Percentiles rank a stretch among this genome's conserved stretches.
These are phyloP conservation scores for Neocatenulostroma microsporum DNA, from an alignment of 2,329 filamentous ascomycete genomes.

Conservation along the genomic window DNA sequence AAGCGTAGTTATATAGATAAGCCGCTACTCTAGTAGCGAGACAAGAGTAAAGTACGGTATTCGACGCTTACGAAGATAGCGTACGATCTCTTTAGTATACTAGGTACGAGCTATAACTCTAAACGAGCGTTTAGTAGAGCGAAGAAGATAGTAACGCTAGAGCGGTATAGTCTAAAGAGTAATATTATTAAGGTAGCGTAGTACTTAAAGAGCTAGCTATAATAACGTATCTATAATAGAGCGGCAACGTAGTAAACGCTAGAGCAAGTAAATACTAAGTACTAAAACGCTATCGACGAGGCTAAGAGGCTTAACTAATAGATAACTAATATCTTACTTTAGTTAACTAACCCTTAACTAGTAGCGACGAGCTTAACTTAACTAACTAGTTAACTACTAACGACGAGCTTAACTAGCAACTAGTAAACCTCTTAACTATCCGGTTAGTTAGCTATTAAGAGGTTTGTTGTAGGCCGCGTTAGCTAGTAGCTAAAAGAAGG, in stretches of 20 bases:
- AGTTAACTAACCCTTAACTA: too few relatives aligned
- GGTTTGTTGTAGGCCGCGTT: neutral
- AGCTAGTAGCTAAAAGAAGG: conserved; percentile 6
- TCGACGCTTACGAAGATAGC: conserved; percentile 6
- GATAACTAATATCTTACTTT: too few relatives aligned
- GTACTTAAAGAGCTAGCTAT: conserved; percentile 4
- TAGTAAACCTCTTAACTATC: too few relatives aligned
- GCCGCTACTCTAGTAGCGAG: conserved; percentile 1
- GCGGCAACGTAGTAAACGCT: neutral
- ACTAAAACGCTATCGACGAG: too few relatives aligned
- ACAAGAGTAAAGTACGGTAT: neutral
- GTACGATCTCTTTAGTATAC: conserved; percentile 8
- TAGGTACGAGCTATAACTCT: conserved; percentile 8
- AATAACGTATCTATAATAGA: neutral
- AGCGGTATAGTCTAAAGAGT: conserved; percentile 4
- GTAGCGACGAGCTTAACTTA: too few relatives aligned
- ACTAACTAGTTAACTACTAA: too few relatives aligned
- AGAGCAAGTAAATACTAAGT: too few relatives aligned
- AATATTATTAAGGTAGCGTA: conserved; percentile 5
- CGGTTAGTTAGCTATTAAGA: too few relatives aligned
- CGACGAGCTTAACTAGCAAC: too few relatives aligned
- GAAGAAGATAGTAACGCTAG: conserved; percentile 8
- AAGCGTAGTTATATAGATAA: neutral
- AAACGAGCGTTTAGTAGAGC: conserved; percentile 8
- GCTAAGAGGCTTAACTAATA: too few relatives aligned